Evolutionary conservation across 495 filamentous ascomycete genomes (phyloP), one percentile per base, ranked within the genome.

Genomic region (Hapsidospora chrysogenum): DNA sequence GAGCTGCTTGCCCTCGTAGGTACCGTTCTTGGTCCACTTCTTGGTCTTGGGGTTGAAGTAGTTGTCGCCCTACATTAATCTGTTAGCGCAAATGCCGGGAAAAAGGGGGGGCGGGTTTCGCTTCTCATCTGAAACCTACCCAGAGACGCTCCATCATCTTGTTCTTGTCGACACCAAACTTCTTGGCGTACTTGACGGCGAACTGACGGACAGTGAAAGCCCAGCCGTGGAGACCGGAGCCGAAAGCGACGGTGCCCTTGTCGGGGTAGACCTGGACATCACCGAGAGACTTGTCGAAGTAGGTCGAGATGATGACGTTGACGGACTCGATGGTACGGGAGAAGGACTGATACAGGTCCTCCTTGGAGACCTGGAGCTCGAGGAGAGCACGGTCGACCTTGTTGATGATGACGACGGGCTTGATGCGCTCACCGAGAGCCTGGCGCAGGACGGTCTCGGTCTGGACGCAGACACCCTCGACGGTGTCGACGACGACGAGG

Each of bases 121-220:
- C 9, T 35, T 17, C 6, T 3, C 26, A 6, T 11, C 17, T 2
- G 9, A 32, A 73, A 62, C 64, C 85, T 82, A n/a, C n/a, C 89
- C 89, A 97, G 50, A 97, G 80, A 74, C 92, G 85, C 69, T 93
- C 84, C 76, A 96, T 93, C 92, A 97, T 93, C 84, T 96, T 96
- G 64, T 72, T 75, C 62, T 80, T 82, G 73, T 97, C 92, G 51
- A 97, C 92, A 77, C 89, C 89, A 54, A 97, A 96, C 66, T 97
- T 97, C 83, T 95, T 95, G 57, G 89, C 80, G 66, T 96, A 97
- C 56, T 78, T 78, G 52, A 75, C 66, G 48, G 89, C 89, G 64
- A 99, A 99, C 61, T 99, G 92, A 49, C 89, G 82, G 68, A 99
- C 70, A 46, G 89, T 99, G 78, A 99, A 99, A 58, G 83, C 85